phyloP scores from a whole-genome alignment of 2,329 filamentous ascomycete genomes.

The Nectriaceae sp. region DNA sequence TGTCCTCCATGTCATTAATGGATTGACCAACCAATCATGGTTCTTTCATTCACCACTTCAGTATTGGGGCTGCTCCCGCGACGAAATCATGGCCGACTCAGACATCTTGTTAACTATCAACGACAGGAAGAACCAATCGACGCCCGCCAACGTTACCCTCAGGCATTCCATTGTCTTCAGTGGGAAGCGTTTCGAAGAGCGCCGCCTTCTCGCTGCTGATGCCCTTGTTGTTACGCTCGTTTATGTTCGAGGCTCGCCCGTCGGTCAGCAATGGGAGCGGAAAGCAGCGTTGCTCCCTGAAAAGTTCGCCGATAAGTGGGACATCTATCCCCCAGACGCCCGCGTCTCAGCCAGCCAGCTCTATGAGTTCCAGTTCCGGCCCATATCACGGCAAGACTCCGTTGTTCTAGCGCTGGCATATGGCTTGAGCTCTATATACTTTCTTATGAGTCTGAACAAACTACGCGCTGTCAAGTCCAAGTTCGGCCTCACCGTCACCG shows the following conservation, averaged over 20 bases:
- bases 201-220: constrained; percentile 69
- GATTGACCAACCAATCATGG: constrained; percentile 65
- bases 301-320: constrained; percentile 57
- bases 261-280: constrained; percentile 66
- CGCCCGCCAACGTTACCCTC: constrained; percentile 72
- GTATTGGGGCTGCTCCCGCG: constrained; percentile 73
- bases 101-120: constrained; percentile 73
- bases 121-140: constrained; percentile 58
- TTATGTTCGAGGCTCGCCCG: constrained; percentile 64
- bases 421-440: constrained; percentile 62
- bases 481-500: constrained; percentile 70
- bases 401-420: constrained; percentile 67
- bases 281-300: constrained; percentile 56
- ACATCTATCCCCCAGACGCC: constrained; percentile 64
- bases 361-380: constrained; percentile 78
- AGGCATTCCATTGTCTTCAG: constrained; percentile 80
- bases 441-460: constrained; percentile 67
- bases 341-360: constrained; percentile 57
- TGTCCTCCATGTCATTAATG: constrained; percentile 59
- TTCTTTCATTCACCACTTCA: constrained; percentile 82
- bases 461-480: constrained; percentile 75
- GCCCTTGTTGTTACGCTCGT: constrained; percentile 77
- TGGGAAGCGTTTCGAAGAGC: constrained; percentile 73
- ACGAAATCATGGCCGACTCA: constrained; percentile 57
- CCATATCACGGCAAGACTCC: constrained; percentile 68